Percentiles rank a stretch among this genome's conserved stretches.
Conservation (phyloP, 768 basidiomycete species). For the Termitomyces sp. region DNA sequence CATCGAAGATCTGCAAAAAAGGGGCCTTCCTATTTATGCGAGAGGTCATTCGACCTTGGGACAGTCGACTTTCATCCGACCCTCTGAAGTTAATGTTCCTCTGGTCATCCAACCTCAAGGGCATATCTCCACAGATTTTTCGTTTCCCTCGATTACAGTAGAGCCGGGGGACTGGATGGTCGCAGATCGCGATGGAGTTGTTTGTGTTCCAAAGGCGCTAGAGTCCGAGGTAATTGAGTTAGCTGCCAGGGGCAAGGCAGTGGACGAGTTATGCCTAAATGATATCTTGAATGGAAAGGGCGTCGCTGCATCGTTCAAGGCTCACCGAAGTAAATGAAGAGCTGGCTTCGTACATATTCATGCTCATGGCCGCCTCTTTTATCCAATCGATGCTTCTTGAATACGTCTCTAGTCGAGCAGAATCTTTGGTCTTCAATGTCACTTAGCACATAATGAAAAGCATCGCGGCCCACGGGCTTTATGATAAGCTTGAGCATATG, state of each 20-base stretch:
- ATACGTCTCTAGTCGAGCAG: background rate
- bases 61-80: constrained; percentile 79
- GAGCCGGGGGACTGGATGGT: constrained; percentile 78
- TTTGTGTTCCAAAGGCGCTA: constrained; percentile 63
- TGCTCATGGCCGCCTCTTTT: background rate
- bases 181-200: constrained; percentile 89
- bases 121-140: constrained; percentile 22
- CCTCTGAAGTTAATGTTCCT: constrained; percentile 70
- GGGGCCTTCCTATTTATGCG: constrained; percentile 79
- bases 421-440: no score
- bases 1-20: constrained; percentile 66
- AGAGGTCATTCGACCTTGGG: constrained; percentile 82
- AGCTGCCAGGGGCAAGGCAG: constrained; percentile 53
- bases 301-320: constrained; percentile 73
- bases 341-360: background rate
- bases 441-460: no score
- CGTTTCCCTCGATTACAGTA: constrained; percentile 54
- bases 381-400: background rate
- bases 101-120: constrained; percentile 45
- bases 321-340: constrained; percentile 49
- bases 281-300: constrained; percentile 77
- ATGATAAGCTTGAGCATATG: background rate
- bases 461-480: no score
- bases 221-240: constrained; percentile 52
- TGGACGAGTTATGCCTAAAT: constrained; percentile 68